Percentiles rank a stretch among this genome's conserved stretches.
Evolutionary conservation across 2,329 filamentous ascomycete genomes (phyloP).

Genomic region (Aureobasidium sp.): DNA sequence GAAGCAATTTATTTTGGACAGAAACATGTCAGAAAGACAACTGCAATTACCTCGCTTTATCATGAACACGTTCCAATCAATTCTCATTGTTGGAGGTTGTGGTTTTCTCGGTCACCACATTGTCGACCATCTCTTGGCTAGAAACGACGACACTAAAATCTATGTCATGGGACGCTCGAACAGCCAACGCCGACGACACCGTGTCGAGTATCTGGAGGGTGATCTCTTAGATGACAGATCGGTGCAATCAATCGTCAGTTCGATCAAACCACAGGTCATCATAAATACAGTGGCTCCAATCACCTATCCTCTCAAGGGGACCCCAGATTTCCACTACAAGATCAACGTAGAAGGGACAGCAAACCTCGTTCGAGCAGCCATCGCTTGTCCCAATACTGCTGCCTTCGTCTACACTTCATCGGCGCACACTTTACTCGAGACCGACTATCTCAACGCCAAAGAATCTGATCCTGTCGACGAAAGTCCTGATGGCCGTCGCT

Average conservation of each 20-base stretch:
- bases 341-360: neutral
- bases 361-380: neutral
- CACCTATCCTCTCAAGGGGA: neutral
- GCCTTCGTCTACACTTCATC: neutral
- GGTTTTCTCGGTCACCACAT: neutral
- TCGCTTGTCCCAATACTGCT: neutral
- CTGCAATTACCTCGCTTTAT: no score
- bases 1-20: no score
- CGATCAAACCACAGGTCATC: neutral
- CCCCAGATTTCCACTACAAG: neutral
- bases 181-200: neutral
- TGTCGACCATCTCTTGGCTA: neutral
- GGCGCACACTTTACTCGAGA: neutral
- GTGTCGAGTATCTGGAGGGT: neutral
- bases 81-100: neutral
- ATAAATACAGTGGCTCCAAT: neutral
- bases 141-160: neutral
- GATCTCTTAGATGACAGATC: neutral
- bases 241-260: neutral
- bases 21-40: no score
- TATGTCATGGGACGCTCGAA: neutral
- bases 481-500: neutral
- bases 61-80: neutral
- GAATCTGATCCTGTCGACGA: neutral
- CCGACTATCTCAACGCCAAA: neutral